These are phyloP conservation scores for Fusarium albosuccineum DNA, from an alignment of 2,329 filamentous ascomycete genomes.

Conservation along the genomic window DNA sequence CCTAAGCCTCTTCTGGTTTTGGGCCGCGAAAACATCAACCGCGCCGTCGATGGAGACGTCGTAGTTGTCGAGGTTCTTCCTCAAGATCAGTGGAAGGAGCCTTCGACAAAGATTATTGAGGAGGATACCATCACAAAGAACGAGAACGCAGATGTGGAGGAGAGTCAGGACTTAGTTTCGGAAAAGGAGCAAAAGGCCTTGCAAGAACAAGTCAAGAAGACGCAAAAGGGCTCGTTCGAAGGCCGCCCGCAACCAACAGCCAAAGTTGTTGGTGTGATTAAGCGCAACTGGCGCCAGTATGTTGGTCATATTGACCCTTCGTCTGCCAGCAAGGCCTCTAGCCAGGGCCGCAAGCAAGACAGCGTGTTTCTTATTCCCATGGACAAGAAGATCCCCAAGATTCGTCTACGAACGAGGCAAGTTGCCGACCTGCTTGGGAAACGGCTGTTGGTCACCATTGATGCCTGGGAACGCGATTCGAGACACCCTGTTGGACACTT, in stretches of 20 bases:
- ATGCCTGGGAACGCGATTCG: constrained; percentile 94
- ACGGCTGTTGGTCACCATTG: constrained; percentile 91
- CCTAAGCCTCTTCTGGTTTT: constrained; percentile 89
- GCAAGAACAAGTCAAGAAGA: constrained; percentile 90
- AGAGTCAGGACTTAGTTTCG: constrained; percentile 81
- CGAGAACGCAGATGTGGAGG: constrained; percentile 90
- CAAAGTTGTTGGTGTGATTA: constrained; percentile 90
- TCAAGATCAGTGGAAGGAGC: constrained; percentile 96
- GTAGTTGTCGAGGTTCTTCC: constrained; percentile 95
- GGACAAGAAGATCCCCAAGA: constrained; percentile 98
- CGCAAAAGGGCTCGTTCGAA: constrained; percentile 81
- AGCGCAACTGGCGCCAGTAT: constrained; percentile 98
- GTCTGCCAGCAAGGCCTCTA: constrained; percentile 79
- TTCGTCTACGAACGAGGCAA: constrained; percentile 90
- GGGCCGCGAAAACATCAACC: constrained; percentile 95
- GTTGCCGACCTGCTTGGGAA: constrained; percentile 90
- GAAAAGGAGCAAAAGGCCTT: constrained; percentile 88
- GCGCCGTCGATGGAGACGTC: constrained; percentile 90
- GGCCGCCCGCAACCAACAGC: constrained; percentile 89
- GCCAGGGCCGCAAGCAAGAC: constrained; percentile 86
- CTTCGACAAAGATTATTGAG: constrained; percentile 95
- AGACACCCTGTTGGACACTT: constrained; percentile 95
- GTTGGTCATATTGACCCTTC: constrained; percentile 94
- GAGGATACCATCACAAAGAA: constrained; percentile 93
- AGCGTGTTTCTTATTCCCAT: constrained; percentile 96